These are phyloP conservation scores for Evernia prunastri DNA, from an alignment of 495 filamentous ascomycete species.

Conservation along the genomic window DNA sequence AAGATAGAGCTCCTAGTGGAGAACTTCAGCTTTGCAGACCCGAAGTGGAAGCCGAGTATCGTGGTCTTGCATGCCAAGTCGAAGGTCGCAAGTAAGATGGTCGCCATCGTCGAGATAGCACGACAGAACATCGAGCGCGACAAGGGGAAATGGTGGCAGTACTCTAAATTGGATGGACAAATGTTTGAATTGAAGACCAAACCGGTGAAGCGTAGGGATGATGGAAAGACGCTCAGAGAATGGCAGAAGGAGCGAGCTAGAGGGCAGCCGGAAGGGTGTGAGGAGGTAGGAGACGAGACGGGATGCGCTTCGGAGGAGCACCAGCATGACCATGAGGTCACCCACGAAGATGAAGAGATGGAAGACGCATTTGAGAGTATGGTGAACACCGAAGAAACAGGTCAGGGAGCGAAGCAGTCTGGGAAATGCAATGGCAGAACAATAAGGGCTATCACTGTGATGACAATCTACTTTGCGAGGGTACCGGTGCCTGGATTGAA, in stretches of 20 bases:
- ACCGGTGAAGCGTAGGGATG: conserved; percentile 14
- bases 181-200: conserved; percentile 39
- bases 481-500: conserved; percentile 48
- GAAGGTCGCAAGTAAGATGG: conserved; percentile 48
- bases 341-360: conserved; percentile 28
- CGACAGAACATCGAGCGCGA: conserved; percentile 51
- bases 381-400: conserved; percentile 35
- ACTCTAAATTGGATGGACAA: conserved; percentile 31
- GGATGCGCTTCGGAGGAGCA: neutral
- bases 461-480: conserved; percentile 55
- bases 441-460: conserved; percentile 34
- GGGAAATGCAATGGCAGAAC: conserved; percentile 27
- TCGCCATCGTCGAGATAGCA: conserved; percentile 58
- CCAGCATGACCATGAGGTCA: conserved; percentile 11
- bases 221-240: conserved; percentile 15
- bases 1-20: conserved; percentile 29
- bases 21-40: conserved; percentile 21
- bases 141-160: conserved; percentile 55
- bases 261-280: neutral
- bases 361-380: conserved; percentile 53
- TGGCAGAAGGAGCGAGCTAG: conserved; percentile 17
- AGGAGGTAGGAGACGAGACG: neutral
- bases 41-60: conserved; percentile 28
- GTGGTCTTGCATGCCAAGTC: conserved; percentile 49
- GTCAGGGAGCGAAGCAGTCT: neutral